Percentiles rank a stretch among this genome's conserved stretches.
Evolutionary conservation across 78 protist genomes (phyloP).

Genomic region (Chrysochromulina parva): DNA sequence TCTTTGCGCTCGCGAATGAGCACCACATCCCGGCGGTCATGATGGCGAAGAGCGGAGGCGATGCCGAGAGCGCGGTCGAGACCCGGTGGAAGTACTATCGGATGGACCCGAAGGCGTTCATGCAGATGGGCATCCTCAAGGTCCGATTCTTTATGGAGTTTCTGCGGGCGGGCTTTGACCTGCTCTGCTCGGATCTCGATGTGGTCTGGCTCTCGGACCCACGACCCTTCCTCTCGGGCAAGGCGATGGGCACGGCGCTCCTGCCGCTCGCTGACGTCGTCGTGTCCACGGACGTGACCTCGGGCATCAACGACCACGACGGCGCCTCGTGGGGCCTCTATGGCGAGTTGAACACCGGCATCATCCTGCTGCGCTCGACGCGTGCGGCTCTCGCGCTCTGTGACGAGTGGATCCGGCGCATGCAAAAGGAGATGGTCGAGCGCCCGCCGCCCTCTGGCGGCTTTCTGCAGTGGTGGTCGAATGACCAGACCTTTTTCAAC

Average conservation of each 20-base stretch:
- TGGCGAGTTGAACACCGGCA: slow-evolving; percentile 4
- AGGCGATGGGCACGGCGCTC: neutral
- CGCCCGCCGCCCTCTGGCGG: neutral
- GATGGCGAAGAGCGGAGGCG: neutral
- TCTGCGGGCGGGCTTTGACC: neutral
- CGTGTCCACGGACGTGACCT: neutral
- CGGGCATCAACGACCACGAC: neutral
- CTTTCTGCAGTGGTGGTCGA: slow-evolving; percentile 5
- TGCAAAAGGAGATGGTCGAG: neutral
- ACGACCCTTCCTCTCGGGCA: neutral
- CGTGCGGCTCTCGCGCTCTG: neutral
- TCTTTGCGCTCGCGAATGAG: neutral
- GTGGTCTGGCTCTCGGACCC: neutral
- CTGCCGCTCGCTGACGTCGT: neutral
- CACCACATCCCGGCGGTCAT: neutral
- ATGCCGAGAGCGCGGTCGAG: neutral
- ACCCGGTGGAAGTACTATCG: slow-evolving; percentile 9
- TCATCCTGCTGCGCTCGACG: neutral
- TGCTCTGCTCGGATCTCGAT: neutral
- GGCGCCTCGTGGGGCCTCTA: neutral
- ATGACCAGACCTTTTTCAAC: slow-evolving; percentile 26
- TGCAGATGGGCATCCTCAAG: neutral
- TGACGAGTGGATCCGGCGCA: neutral
- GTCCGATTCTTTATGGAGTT: neutral
- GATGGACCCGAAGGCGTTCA: slow-evolving; percentile 3